A percentile compares a stretch with the other conserved stretches of the same genome.
These are phyloP conservation scores for Pleurotus cornucopiae DNA, from an alignment of 768 basidiomycete genomes.

Conservation along the genomic window DNA sequence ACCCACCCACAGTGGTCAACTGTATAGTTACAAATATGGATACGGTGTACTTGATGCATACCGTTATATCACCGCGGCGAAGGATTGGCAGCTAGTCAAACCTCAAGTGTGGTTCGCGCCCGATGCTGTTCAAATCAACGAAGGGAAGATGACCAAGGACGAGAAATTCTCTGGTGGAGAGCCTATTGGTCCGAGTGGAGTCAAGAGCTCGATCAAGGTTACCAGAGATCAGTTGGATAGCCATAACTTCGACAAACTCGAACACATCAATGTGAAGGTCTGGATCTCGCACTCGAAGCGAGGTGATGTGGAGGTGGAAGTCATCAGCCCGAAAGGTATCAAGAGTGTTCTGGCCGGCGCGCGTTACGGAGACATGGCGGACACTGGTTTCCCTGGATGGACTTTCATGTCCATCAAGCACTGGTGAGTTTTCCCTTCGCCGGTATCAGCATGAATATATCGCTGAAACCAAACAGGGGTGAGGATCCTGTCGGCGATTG, in stretches of 20 bases:
- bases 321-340: slow-evolving; percentile 81
- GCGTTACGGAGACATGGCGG: slow-evolving; percentile 60
- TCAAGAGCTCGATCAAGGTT: slow-evolving; percentile 60
- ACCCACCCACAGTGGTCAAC: slow-evolving; percentile 61
- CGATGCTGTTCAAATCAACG: slow-evolving; percentile 61
- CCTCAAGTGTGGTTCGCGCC: slow-evolving; percentile 90
- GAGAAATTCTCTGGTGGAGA: slow-evolving; percentile 60
- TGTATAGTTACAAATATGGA: slow-evolving; percentile 88
- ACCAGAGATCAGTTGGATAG: slow-evolving; percentile 61
- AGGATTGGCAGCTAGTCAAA: slow-evolving; percentile 83
- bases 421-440: slow-evolving; percentile 54
- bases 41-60: slow-evolving; percentile 88
- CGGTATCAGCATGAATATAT: neutral
- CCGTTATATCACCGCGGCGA: slow-evolving; percentile 74
- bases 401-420: slow-evolving; percentile 98
- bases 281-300: slow-evolving; percentile 87
- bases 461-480: slow-evolving; percentile 52
- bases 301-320: slow-evolving; percentile 91
- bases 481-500: slow-evolving; percentile 89
- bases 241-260: slow-evolving; percentile 82
- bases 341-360: slow-evolving; percentile 77
- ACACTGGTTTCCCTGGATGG: slow-evolving; percentile 86
- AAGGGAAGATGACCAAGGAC: slow-evolving; percentile 51
- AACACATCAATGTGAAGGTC: slow-evolving; percentile 89
- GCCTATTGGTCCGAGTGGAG: slow-evolving; percentile 60